These are phyloP conservation scores for Saccharomyces cerevisiae DNA, from an alignment of 805 yeast genomes.

Conservation along the genomic window DNA sequence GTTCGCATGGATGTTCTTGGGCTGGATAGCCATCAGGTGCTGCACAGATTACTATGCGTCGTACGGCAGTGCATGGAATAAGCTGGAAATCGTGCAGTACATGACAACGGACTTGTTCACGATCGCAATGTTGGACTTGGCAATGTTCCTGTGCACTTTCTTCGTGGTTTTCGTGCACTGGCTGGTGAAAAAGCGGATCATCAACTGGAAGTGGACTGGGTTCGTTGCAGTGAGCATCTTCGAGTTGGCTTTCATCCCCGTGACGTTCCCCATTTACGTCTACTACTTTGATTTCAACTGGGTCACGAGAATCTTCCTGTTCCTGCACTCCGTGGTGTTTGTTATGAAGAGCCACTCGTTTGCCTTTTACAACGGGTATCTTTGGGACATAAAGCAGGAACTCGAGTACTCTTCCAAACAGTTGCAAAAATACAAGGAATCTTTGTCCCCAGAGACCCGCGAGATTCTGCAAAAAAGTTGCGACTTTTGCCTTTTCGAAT, in stretches of 20 bases:
- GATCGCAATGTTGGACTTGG: constrained; percentile 63
- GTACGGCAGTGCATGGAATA: constrained; percentile 32
- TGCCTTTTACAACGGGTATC: constrained; percentile 83
- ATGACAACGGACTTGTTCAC: constrained; percentile 51
- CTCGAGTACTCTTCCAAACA: constrained; percentile 40
- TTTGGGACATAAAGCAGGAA: constrained; percentile 59
- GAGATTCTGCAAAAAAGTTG: constrained; percentile 41
- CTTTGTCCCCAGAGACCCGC: constrained; percentile 20
- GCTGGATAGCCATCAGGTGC: constrained; percentile 45
- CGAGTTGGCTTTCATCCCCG: constrained; percentile 44
- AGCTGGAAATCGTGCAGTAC: constrained; percentile 48
- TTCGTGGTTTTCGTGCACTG: constrained; percentile 52
- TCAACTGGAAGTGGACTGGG: constrained; percentile 60
- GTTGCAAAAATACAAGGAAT: constrained; percentile 34
- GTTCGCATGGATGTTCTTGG: constrained; percentile 65
- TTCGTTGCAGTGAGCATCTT: constrained; percentile 47
- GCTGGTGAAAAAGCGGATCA: constrained; percentile 34
- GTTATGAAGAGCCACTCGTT: constrained; percentile 95
- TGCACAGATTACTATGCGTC: constrained; percentile 44
- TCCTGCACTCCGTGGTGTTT: constrained; percentile 76
- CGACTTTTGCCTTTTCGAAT: constrained; percentile 64
- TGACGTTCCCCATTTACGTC: constrained; percentile 48
- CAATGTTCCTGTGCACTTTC: constrained; percentile 65
- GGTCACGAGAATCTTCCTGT: constrained; percentile 81
- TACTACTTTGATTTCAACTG: constrained; percentile 61